Evolutionary conservation across 2,329 filamentous ascomycete species (phyloP), one percentile per base, ranked within the genome.

Genomic region (Clathrospora elynae): DNA sequence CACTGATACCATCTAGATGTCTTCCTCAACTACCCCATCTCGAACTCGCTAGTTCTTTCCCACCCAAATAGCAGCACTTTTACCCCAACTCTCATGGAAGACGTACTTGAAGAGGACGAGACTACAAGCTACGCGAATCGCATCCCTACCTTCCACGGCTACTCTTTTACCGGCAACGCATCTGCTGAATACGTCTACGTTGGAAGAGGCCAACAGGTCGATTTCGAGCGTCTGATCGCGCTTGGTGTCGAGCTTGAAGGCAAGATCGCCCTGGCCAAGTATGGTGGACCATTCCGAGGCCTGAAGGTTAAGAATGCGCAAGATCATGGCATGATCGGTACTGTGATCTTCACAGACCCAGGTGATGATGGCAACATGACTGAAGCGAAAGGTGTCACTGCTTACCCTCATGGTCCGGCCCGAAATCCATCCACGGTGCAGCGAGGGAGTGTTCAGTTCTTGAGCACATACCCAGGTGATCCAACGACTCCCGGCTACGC

Each of bases 401-500:
- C 74, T 3, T 77, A 77, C 55, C 67, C 67, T 3, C 42, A 67
- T 38, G 66, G 75, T 1, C 71, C 70, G 12, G 74, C 75, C 11
- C 63, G 75, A 13, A 73, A 77, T 38, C 74, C 75, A 5, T 68
- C 72, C 2, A 64, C 64, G 11, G 72, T 77, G 2, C 75, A 78
- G 49, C 62, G 74, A 48, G 75, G 75, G 24, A 71, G 66, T 22
- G 75, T 77, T 3, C 66, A 73, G 36, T 95, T 89, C 60, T 71
- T 96, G 47, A 54, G 78, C 73, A 38, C 82, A 77, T 48, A 86
- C 28, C 66, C 67, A 5, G 68, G 68, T 13, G 68, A 71, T 29
- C 68, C 68, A 2, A 71, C 68, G 2, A 71, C 68, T 6, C 68
- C 68, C 6, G 66, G 91, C 5, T 96, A 95, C 61, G 86, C 90